Evolutionary conservation across 345 rosid species (phyloP).

Genomic region (Acer negundo): DNA sequence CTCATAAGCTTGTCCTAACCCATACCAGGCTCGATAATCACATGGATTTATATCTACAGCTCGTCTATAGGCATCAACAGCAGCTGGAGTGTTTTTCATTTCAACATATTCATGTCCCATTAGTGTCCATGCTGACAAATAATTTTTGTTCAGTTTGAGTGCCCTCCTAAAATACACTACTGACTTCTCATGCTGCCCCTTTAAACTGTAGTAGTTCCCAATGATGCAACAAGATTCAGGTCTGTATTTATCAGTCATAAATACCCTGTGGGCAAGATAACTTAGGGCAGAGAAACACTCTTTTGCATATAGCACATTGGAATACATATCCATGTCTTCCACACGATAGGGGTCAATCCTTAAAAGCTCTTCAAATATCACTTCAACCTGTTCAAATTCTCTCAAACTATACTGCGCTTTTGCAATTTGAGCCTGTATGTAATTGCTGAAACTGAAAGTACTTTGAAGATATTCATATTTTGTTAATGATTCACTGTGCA

Average conservation of each 20-base stretch:
- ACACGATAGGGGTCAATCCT: conserved; percentile 86
- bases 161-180: conserved; percentile 94
- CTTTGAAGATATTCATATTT: conserved; percentile 76
- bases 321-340: conserved; percentile 97
- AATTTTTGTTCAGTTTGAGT: conserved; percentile 86
- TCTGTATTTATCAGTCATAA: conserved; percentile 85
- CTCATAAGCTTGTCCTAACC: conserved; percentile 95
- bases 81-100: conserved; percentile 97
- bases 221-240: conserved; percentile 98
- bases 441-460: conserved; percentile 77
- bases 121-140: conserved; percentile 94
- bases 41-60: conserved; percentile 91
- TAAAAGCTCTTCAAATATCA: conserved; percentile 82
- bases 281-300: conserved; percentile 89
- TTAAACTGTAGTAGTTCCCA: conserved; percentile 95
- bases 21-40: conserved; percentile 98
- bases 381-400: conserved; percentile 95
- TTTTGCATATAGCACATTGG: conserved; percentile 92
- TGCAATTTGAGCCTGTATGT: conserved; percentile 93
- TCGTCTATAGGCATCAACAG: conserved; percentile 90
- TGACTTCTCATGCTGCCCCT: conserved; percentile 93
- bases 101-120: conserved; percentile 98
- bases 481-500: conserved; percentile 75
- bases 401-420: conserved; percentile 88
- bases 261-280: conserved; percentile 88